phyloP scores from a whole-genome alignment of 2,329 filamentous ascomycete species.

The Arthroderma uncinatum region DNA sequence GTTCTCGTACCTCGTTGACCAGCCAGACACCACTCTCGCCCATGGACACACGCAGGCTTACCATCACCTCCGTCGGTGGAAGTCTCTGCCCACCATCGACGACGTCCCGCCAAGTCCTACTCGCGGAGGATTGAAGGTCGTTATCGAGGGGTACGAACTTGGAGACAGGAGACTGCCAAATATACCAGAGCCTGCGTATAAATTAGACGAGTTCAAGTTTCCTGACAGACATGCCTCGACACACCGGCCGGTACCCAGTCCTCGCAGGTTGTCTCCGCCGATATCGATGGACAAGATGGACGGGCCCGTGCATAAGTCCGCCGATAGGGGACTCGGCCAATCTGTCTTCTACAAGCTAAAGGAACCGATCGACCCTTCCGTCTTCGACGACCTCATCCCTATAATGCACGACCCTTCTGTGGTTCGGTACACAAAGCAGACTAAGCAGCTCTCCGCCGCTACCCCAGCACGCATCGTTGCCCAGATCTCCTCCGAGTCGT shows the following conservation, averaged over 20 bases:
- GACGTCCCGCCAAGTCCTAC: slow-evolving; percentile 43
- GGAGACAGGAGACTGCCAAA: slow-evolving; percentile 57
- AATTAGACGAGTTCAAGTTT: slow-evolving; percentile 70
- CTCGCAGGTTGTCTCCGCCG: background rate
- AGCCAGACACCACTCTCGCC: slow-evolving; percentile 35
- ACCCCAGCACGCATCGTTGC: slow-evolving; percentile 84
- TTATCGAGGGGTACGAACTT: slow-evolving; percentile 62
- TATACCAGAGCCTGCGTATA: slow-evolving; percentile 72
- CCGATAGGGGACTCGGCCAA: background rate
- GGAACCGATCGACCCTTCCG: slow-evolving; percentile 49
- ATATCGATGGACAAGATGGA: slow-evolving; percentile 35
- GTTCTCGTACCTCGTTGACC: slow-evolving; percentile 27
- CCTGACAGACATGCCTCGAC: slow-evolving; percentile 64
- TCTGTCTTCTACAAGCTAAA: slow-evolving; percentile 39
- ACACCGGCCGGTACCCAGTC: slow-evolving; percentile 40
- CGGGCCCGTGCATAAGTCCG: background rate
- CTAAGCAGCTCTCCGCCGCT: slow-evolving; percentile 71
- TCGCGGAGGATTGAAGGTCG: slow-evolving; percentile 59
- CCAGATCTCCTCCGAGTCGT: slow-evolving; percentile 90
- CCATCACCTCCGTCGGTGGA: slow-evolving; percentile 39
- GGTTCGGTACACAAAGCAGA: slow-evolving; percentile 65
- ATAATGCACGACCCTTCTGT: slow-evolving; percentile 72
- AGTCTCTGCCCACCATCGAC: slow-evolving; percentile 67
- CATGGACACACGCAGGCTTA: background rate
- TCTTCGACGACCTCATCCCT: slow-evolving; percentile 72